phyloP scores from a whole-genome alignment of 495 filamentous ascomycete genomes.

The Viridothelium virens region DNA sequence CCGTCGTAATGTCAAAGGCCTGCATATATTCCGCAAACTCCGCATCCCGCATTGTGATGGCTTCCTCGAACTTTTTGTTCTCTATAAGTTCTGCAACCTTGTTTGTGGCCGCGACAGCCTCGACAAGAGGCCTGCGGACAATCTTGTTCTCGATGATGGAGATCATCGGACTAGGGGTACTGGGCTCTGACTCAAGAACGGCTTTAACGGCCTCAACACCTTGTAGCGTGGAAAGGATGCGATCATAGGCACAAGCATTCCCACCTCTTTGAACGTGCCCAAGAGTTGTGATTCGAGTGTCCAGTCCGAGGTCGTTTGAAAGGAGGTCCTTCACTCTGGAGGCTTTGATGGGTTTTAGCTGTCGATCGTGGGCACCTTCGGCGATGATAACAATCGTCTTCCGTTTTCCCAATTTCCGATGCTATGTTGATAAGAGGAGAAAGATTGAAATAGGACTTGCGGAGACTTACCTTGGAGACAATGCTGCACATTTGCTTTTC shows the following conservation, averaged over 20 bases:
- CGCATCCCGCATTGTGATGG: constrained; percentile 79
- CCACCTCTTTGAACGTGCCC: constrained; percentile 96
- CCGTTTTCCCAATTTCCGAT: constrained; percentile 83
- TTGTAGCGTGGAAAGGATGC: constrained; percentile 86
- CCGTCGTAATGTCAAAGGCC: constrained; percentile 83
- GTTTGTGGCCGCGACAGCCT: constrained; percentile 79
- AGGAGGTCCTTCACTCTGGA: constrained; percentile 78
- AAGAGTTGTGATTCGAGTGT: constrained; percentile 90
- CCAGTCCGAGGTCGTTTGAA: constrained; percentile 67
- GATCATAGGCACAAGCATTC: constrained; percentile 84
- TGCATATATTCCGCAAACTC: constrained; percentile 92
- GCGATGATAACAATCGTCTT: constrained; percentile 98
- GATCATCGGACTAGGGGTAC: constrained; percentile 89
- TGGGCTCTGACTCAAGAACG: constrained; percentile 82
- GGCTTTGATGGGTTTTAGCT: constrained; percentile 78
- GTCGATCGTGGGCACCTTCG: constrained; percentile 81
- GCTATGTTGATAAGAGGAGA: constrained; percentile 48
- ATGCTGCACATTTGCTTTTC: constrained; percentile 78
- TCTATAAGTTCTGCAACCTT: constrained; percentile 73
- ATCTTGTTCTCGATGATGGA: constrained; percentile 98
- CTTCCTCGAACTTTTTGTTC: constrained; percentile 69
- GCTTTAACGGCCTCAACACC: constrained; percentile 95
- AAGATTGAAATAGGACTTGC: background rate
- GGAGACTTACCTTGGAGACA: constrained; percentile 59
- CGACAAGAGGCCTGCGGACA: constrained; percentile 73